Evolutionary conservation across 192 early-diverging fungal species (phyloP).

Genomic region (Endogone sp.): DNA sequence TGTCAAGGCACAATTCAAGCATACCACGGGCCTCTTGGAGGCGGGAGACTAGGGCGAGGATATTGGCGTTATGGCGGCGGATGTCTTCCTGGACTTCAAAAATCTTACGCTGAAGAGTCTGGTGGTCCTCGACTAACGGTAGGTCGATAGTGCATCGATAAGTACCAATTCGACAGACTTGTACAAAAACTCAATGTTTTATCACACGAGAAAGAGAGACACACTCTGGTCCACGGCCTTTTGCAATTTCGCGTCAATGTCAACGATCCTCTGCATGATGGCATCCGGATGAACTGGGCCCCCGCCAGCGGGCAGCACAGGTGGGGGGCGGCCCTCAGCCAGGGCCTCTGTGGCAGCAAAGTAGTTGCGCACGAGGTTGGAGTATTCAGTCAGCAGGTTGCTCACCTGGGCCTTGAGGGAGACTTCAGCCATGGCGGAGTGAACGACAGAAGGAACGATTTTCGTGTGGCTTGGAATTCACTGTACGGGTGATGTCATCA

Average conservation of each 20-base stretch:
- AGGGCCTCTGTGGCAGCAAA: constrained; percentile 15
- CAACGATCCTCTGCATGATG: constrained; percentile 34
- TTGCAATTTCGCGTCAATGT: constrained; percentile 37
- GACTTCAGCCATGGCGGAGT: neutral
- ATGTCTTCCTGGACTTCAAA: constrained; percentile 44
- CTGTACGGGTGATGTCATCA: too few relatives aligned
- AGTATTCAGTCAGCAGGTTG: constrained; percentile 26
- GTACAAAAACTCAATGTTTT: too few relatives aligned
- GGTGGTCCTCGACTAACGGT: constrained; percentile 42
- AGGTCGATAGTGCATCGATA: too few relatives aligned
- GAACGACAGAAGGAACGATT: too few relatives aligned
- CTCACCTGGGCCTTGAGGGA: constrained; percentile 30
- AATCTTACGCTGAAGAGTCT: constrained; percentile 38
- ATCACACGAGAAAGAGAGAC: neutral
- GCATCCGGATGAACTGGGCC: constrained; percentile 17
- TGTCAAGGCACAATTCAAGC: constrained; percentile 22
- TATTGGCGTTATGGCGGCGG: constrained; percentile 33
- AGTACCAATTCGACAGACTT: too few relatives aligned
- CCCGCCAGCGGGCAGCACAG: neutral
- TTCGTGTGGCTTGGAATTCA: too few relatives aligned
- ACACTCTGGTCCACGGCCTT: constrained; percentile 45
- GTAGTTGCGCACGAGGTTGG: constrained; percentile 15
- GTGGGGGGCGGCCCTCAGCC: neutral
- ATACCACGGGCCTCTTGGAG: constrained; percentile 26
- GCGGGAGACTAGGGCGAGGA: constrained; percentile 32